Evolutionary conservation across 129 eudicot species (phyloP).

Genomic region (Solidago caesia): DNA sequence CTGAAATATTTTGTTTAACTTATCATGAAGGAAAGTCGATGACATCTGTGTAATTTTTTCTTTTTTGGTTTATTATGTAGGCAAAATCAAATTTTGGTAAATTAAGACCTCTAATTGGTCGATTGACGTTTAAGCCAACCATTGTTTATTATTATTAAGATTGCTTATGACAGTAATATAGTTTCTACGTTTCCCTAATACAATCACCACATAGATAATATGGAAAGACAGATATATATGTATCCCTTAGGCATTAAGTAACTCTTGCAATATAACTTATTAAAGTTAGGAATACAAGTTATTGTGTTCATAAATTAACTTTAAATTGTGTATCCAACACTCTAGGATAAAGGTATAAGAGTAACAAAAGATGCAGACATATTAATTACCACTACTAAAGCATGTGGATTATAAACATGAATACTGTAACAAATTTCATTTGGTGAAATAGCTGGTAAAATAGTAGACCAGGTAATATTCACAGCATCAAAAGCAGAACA

Average conservation of each 20-base stretch:
- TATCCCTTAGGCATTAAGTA: background rate
- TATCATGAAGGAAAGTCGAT: too few relatives aligned
- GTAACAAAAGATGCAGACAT: background rate
- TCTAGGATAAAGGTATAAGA: too few relatives aligned
- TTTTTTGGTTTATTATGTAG: too few relatives aligned
- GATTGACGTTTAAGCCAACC: too few relatives aligned
- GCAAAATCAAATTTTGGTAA: too few relatives aligned
- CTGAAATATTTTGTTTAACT: too few relatives aligned
- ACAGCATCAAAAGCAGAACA: constrained; percentile 7
- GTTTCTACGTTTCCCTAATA: background rate
- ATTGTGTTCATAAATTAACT: background rate
- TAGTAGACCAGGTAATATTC: background rate
- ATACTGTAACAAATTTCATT: too few relatives aligned
- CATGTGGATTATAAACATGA: too few relatives aligned
- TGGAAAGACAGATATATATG: background rate
- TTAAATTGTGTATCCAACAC: background rate
- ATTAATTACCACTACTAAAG: background rate
- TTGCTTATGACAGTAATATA: background rate
- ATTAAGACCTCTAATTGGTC: too few relatives aligned
- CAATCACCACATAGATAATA: background rate
- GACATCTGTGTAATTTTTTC: too few relatives aligned
- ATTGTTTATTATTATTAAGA: too few relatives aligned
- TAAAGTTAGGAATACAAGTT: background rate
- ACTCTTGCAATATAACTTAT: background rate
- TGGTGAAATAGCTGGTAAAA: too few relatives aligned